Evolutionary conservation across 805 yeast species (phyloP), one percentile per base, ranked within the genome.

Genomic region (Ogataea wickerhamii): DNA sequence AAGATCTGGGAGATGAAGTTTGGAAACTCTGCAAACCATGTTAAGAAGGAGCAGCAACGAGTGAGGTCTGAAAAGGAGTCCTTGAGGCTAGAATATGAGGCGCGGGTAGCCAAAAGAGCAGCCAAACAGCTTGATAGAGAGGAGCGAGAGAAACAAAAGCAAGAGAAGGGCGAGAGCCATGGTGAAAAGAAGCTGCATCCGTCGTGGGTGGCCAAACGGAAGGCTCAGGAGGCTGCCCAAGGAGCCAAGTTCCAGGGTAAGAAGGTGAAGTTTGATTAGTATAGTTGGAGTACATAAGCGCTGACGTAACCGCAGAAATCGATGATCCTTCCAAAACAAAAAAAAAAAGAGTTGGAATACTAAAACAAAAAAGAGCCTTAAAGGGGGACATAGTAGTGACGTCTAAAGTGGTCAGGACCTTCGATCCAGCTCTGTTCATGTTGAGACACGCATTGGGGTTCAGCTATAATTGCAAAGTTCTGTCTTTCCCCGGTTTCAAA

Each of bases 161-260:
- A 38, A 18, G 24, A 52, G 70, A 26, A 33, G n/a, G 27, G 17
- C 34, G n/a, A 37, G 26, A 28, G 38, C 22, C 21, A 26, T 29
- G 25, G 36, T 12, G 36, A 17, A n/a, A 29, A 23, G 11, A 18
- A 25, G 17, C 46, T 84, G 47, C 99, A 93, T 74, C 99, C 99
- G n/a, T 93, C 98, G 2, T 93, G 99, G 99, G 81, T 77, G 51
- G 98, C 98, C 17, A 86, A 85, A 67, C 78, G 75, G 66, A 63
- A 74, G 46, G 85, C 80, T 19, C 83, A 85, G 54, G 84, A 82
- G 49, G 75, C 77, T 36, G 58, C 68, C 47, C 75, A 78, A 63
- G 74, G 76, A 40, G 80, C 72, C 34, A 78, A 80, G 57, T 88
- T 88, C 56, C 61, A 69, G 36, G 98, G 98, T 57, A 89, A 87